Evolutionary conservation across 805 yeast species (phyloP), one percentile per base, ranked within the genome.

Genomic region (Kluyveromyces aestuarii): DNA sequence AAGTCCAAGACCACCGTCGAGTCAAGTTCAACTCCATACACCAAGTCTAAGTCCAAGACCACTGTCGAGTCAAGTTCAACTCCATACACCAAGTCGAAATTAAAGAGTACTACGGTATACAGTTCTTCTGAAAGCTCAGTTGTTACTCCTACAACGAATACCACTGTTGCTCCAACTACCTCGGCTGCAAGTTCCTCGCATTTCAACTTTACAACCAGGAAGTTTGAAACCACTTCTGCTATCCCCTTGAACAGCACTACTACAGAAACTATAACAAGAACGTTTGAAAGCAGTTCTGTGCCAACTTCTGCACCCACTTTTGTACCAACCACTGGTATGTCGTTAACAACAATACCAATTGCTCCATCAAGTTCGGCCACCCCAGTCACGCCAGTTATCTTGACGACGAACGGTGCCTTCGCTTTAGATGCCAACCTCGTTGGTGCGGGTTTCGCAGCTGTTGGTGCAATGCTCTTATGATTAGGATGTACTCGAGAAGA

Each of bases 381-480:
- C 10, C 11, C 27, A 14, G 36, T 16, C 21, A 35, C 48, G 13
- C 43, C 44, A 46, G 27, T 41, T 14, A 27, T 40, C 13, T 43
- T 30, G 5, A 52, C 59, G 49, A 52, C 35, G 11, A 57, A 57
- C 56, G 59, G 59, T 46, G 60, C 58, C 42, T 54, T 51, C 51
- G 48, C 50, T 45, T 30, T 52, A 37, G 55, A 48, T 35, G 33
- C 51, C 27, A 57, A 57, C 48, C 55, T 50, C 30, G 55, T 54
- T 45, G 46, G 52, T 27, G 60, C 60, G 35, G 60, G 60, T 51
- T 51, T 57, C 50, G 54, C 49, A 37, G 60, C 58, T 49, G 57
- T 56, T 44, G 60, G 60, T 55, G 60, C 60, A 39, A 40, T 57
- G 56, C 47, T 57, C 50, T 49, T 57, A 49, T 57, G 54, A 54